Evolutionary conservation across 306 rosid genomes (phyloP), one percentile per base, ranked within the genome.

Genomic region (Glycine latifolia): DNA sequence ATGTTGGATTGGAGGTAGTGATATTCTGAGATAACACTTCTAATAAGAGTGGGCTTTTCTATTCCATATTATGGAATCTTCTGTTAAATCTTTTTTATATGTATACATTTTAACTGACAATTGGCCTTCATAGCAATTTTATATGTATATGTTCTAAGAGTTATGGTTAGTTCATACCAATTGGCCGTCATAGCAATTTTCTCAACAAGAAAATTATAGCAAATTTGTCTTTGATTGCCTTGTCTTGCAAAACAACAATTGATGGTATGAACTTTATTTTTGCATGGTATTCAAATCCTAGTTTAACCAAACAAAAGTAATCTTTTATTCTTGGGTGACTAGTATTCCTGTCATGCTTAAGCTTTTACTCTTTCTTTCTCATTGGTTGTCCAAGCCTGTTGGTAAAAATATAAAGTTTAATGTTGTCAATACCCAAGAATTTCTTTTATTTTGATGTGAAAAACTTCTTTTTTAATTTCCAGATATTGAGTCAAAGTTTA

Each of bases 181-280:
- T n/a, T n/a, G n/a, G n/a, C 39, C 2, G n/a, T n/a, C n/a, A n/a
- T n/a, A n/a, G n/a, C n/a, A n/a, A n/a, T n/a, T n/a, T n/a, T n/a
- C n/a, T n/a, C n/a, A n/a, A n/a, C n/a, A n/a, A n/a, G n/a, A n/a
- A n/a, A n/a, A n/a, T n/a, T n/a, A n/a, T n/a, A n/a, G n/a, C n/a
- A n/a, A n/a, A n/a, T n/a, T n/a, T n/a, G n/a, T n/a, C 81, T 95
- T 95, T 87, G 99, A 95, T 84, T 95, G 99, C 82, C 93, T 95
- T 79, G 99, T 95, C 88, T 95, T 95, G 99, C 87, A 95, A 95
- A 89, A 95, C 99, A 75, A 95, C 99, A 84, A 95, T 95, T 65
- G 99, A 95, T 73, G 99, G 99, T 95, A 92, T 66, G 83, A 47
- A 78, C 67, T 89, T 62, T 9, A 26, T 59, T 83, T 53, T 83